These are phyloP conservation scores for Lactarius hengduanensis DNA, from an alignment of 768 basidiomycete species.

Conservation along the genomic window DNA sequence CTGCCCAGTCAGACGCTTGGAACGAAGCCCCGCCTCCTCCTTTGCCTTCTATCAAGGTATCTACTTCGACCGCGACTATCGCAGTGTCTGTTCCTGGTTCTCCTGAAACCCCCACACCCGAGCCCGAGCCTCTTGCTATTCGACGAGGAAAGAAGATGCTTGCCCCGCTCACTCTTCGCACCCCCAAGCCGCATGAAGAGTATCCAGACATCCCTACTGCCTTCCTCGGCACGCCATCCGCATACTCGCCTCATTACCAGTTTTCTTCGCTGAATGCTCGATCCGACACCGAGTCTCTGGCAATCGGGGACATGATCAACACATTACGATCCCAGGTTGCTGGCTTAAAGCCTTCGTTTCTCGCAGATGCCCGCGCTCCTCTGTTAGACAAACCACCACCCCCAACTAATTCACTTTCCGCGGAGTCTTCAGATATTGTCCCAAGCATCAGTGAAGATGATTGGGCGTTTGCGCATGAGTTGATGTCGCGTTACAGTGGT, in stretches of 20 bases:
- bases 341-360: constrained; percentile 29
- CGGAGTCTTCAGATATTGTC: constrained; percentile 14
- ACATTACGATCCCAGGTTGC: constrained; percentile 34
- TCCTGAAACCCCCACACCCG: constrained; percentile 15
- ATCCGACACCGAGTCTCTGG: constrained; percentile 30
- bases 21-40: constrained; percentile 16
- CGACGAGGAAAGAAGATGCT: constrained; percentile 42
- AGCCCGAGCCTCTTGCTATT: constrained; percentile 37
- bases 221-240: constrained; percentile 40
- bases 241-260: constrained; percentile 36
- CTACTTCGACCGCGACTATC: constrained; percentile 35
- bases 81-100: constrained; percentile 34
- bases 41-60: constrained; percentile 38
- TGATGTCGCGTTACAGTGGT: constrained; percentile 33
- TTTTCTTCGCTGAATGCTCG: constrained; percentile 11
- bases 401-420: constrained; percentile 16
- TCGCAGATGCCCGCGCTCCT: constrained; percentile 6
- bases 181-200: constrained; percentile 27
- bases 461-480: constrained; percentile 39
- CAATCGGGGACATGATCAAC: constrained; percentile 40
- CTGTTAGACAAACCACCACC: constrained; percentile 3
- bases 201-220: constrained; percentile 47
- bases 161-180: constrained; percentile 33
- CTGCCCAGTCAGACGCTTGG: constrained; percentile 6
- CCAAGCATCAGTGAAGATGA: constrained; percentile 35